Conservation (phyloP, 1,139 yeast species). For the Sugiyamaella xylanicola region DNA sequence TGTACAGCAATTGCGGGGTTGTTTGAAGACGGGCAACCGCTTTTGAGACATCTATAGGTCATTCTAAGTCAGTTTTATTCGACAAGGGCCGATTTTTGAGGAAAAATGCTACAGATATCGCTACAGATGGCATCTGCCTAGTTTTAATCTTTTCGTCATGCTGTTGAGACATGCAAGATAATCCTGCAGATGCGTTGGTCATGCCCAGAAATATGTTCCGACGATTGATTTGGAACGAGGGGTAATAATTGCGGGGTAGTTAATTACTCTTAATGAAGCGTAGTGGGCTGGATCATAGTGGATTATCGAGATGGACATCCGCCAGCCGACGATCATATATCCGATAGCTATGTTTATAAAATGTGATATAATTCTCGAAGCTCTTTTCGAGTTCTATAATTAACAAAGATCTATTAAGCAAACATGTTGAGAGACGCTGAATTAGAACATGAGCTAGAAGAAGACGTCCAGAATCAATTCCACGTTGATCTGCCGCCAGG, state of each 20-base stretch:
- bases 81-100: not conserved
- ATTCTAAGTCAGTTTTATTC: not conserved
- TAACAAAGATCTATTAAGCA: not conserved
- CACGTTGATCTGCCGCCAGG: constrained; percentile 47
- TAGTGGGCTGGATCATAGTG: not conserved
- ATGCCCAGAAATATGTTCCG: not conserved
- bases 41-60: not conserved
- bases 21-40: too few species aligned
- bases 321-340: not conserved
- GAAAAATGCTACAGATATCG: not conserved
- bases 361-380: not conserved
- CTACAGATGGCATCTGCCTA: not conserved
- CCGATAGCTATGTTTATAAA: not conserved
- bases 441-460: constrained; percentile 9
- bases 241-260: not conserved
- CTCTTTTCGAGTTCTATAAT: not conserved
- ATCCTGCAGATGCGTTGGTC: not conserved
- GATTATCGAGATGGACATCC: not conserved
- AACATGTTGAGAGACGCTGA: constrained; percentile 10
- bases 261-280: not conserved
- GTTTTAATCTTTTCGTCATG: too few species aligned
- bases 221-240: not conserved
- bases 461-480: constrained; percentile 9
- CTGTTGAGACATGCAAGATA: not conserved
- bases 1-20: not conserved